Evolutionary conservation across 2,329 filamentous ascomycete species (phyloP).

Genomic region (Mycosphaerella sp.): DNA sequence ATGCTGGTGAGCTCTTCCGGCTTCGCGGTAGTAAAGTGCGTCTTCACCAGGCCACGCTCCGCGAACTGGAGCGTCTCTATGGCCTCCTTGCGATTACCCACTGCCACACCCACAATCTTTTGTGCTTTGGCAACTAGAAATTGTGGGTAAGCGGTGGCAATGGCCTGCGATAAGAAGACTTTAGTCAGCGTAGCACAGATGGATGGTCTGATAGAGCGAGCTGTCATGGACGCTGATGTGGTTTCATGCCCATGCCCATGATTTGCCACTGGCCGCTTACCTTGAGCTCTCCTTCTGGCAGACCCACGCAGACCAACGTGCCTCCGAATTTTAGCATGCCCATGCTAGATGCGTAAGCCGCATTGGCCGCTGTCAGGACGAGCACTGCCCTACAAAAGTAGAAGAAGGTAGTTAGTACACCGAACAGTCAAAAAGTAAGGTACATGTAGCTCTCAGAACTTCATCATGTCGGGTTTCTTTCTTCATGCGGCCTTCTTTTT

Average conservation of each 20-base stretch:
- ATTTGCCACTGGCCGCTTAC: background rate
- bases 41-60: slow-evolving; percentile 42
- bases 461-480: no score
- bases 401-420: no score
- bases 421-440: no score
- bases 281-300: slow-evolving; percentile 44
- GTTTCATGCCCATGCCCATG: background rate
- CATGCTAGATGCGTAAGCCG: slow-evolving; percentile 39
- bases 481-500: no score
- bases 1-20: slow-evolving; percentile 43
- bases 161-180: slow-evolving; percentile 24
- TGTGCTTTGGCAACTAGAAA: slow-evolving; percentile 39
- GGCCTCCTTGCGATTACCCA: slow-evolving; percentile 43
- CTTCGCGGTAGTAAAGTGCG: slow-evolving; percentile 42
- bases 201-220: no score
- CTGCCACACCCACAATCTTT: slow-evolving; percentile 42
- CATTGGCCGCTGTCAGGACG: slow-evolving; percentile 47
- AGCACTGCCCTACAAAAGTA: slow-evolving; percentile 43
- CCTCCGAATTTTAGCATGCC: slow-evolving; percentile 37
- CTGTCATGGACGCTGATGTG: no score
- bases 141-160: slow-evolving; percentile 38
- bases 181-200: background rate
- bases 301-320: slow-evolving; percentile 42
- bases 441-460: no score
- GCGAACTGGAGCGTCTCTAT: slow-evolving; percentile 46